A percentile compares a stretch with the other conserved stretches of the same genome.
phyloP scores from a whole-genome alignment of 495 filamentous ascomycete genomes.

The Margaritispora aquatica region DNA sequence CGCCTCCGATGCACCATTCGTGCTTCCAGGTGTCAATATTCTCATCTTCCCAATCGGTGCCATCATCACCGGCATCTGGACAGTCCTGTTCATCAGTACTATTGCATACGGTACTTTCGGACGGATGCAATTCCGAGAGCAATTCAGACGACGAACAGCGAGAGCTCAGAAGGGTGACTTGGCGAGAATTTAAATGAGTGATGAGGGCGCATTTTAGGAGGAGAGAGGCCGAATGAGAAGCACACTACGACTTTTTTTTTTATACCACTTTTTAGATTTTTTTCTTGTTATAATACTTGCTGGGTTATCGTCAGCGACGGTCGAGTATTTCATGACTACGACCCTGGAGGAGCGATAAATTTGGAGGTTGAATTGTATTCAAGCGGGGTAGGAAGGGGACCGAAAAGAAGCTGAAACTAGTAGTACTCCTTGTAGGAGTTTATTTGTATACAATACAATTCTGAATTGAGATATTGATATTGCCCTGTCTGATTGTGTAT shows the following conservation, averaged over 20 bases:
- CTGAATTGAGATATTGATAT: not conserved
- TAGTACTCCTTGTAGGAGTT: constrained; percentile 3
- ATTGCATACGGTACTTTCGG: constrained; percentile 58
- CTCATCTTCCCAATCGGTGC: constrained; percentile 63
- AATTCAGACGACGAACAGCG: constrained; percentile 50
- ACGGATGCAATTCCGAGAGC: constrained; percentile 56
- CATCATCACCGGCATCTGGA: constrained; percentile 59
- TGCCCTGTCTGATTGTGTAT: not conserved
- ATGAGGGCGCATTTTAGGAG: not conserved
- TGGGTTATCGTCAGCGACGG: not conserved
- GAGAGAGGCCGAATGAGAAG: not conserved
- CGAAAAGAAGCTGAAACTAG: constrained; percentile 21
- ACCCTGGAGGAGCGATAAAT: not conserved
- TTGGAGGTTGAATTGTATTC: constrained; percentile 1
- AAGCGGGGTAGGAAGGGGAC: not conserved
- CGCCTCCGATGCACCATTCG: constrained; percentile 37
- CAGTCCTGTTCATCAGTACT: constrained; percentile 42
- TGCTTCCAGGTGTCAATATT: constrained; percentile 60
- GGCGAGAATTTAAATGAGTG: constrained; percentile 18
- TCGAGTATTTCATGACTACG: not conserved
- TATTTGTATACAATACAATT: not conserved
- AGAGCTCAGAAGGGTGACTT: constrained; percentile 28
- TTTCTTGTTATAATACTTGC: constrained; percentile 5
- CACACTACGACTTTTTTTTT: constrained; percentile 7
- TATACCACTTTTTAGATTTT: constrained; percentile 17